These are phyloP conservation scores for Trichoderma koningii DNA, from an alignment of 2,329 filamentous ascomycete genomes.

Conservation along the genomic window DNA sequence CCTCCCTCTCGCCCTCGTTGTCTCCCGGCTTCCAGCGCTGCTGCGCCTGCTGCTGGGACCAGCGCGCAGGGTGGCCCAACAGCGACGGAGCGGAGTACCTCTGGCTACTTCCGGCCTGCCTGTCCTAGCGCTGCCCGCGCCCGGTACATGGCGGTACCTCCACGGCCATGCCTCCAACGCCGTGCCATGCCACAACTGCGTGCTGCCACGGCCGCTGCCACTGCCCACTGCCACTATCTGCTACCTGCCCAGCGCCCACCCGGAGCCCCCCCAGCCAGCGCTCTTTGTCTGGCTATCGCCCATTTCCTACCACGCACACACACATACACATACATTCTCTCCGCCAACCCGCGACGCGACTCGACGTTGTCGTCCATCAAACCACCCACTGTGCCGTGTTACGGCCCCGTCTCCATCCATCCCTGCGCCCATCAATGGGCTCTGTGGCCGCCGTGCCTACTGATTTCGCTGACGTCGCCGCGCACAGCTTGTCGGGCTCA, in stretches of 20 bases:
- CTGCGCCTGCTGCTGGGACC: conserved; percentile 11
- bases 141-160: no score
- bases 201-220: neutral
- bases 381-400: conserved; percentile 47
- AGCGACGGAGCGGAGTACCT: neutral
- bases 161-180: no score
- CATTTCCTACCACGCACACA: conserved; percentile 39
- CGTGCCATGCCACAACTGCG: neutral
- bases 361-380: conserved; percentile 42
- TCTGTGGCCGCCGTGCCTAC: conserved; percentile 41
- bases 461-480: conserved; percentile 51
- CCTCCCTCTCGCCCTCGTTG: neutral
- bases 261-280: conserved; percentile 23
- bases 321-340: conserved; percentile 34
- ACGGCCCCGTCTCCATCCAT: conserved; percentile 50
- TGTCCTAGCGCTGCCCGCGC: no score
- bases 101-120: neutral
- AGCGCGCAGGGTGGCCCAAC: conserved; percentile 26
- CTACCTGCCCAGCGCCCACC: conserved; percentile 22
- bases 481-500: conserved; percentile 48
- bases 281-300: conserved; percentile 28
- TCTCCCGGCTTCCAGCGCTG: conserved; percentile 26
- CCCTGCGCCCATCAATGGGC: conserved; percentile 45
- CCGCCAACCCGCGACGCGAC: conserved; percentile 49
- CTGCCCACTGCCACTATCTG: neutral